phyloP scores from a whole-genome alignment of 257 asterid genomes.

The Lycium barbarum region DNA sequence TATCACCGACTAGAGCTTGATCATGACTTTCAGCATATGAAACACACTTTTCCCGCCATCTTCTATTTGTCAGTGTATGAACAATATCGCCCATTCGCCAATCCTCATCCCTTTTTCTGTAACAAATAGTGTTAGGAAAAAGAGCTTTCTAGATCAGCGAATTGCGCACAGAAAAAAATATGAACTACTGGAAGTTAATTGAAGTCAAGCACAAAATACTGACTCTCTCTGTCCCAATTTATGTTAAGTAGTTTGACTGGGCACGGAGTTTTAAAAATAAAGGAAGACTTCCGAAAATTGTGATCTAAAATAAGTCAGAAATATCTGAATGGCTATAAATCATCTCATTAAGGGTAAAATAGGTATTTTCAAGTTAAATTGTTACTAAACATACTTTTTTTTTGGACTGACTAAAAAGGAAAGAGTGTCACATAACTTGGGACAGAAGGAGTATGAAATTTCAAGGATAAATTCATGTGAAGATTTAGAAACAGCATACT shows the following conservation, averaged over 20 bases:
- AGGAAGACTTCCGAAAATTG: too few species aligned
- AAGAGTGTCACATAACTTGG: too few species aligned
- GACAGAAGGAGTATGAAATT: neutral
- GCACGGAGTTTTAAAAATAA: too few species aligned
- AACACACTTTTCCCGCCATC: conserved; percentile 94
- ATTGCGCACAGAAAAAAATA: neutral
- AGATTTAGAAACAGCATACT: conserved; percentile 59
- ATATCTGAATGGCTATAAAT: too few species aligned
- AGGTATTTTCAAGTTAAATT: too few species aligned
- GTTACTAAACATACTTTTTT: too few species aligned
- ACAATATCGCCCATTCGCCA: conserved; percentile 94
- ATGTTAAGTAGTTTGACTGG: too few species aligned
- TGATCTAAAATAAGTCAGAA: too few species aligned
- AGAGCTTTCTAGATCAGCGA: neutral
- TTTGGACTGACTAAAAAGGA: too few species aligned
- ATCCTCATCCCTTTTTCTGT: conserved; percentile 95
- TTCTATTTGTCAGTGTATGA: conserved; percentile 84
- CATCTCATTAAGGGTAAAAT: too few species aligned
- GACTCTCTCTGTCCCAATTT: too few species aligned
- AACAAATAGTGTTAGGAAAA: conserved; percentile 38
- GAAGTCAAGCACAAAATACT: neutral
- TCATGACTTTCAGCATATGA: conserved; percentile 97
- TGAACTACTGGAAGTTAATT: neutral
- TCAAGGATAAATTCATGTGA: conserved; percentile 30
- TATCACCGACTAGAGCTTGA: conserved; percentile 98